A percentile compares a stretch with the other conserved stretches of the same genome.
phyloP scores from a whole-genome alignment of 805 yeast genomes.

The Cyberlindnera maclurae region DNA sequence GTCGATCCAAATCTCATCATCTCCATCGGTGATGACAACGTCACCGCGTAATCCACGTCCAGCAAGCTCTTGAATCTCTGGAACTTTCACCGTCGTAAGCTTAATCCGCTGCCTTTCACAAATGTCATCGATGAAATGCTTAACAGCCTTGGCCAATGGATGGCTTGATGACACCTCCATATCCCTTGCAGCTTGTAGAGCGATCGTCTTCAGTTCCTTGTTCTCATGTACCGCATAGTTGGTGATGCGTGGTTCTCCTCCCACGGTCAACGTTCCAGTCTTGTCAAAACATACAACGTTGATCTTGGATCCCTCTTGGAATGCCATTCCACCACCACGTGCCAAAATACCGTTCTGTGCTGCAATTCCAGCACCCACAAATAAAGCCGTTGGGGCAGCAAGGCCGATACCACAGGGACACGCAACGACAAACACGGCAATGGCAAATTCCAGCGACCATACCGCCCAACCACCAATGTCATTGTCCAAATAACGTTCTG shows the following conservation, averaged over 20 bases:
- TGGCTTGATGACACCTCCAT: constrained; percentile 61
- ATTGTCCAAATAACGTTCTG: constrained; percentile 47
- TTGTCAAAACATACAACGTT: constrained; percentile 69
- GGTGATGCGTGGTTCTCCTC: constrained; percentile 53
- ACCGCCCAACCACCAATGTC: constrained; percentile 70
- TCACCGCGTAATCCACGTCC: constrained; percentile 55
- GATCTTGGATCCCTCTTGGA: constrained; percentile 64
- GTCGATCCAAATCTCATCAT: constrained; percentile 26
- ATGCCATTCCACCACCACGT: constrained; percentile 77
- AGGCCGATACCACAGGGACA: constrained; percentile 84
- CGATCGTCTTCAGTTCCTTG: constrained; percentile 12
- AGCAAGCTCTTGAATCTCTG: constrained; percentile 44
- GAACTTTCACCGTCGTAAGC: constrained; percentile 31
- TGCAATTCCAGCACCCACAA: constrained; percentile 73
- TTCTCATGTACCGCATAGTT: constrained; percentile 32
- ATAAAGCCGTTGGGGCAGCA: constrained; percentile 80
- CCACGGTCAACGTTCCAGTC: constrained; percentile 67
- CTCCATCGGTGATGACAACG: constrained; percentile 19
- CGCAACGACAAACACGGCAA: constrained; percentile 75
- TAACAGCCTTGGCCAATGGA: constrained; percentile 59
- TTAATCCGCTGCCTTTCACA: constrained; percentile 9
- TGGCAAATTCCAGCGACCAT: constrained; percentile 73
- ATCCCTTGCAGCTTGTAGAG: constrained; percentile 44
- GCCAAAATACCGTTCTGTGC: constrained; percentile 72
- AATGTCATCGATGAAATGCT: constrained; percentile 28